Base-by-base conservation (phyloP, 2,329 filamentous ascomycete genomes). In the Dactylellina haptotyla region DNA sequence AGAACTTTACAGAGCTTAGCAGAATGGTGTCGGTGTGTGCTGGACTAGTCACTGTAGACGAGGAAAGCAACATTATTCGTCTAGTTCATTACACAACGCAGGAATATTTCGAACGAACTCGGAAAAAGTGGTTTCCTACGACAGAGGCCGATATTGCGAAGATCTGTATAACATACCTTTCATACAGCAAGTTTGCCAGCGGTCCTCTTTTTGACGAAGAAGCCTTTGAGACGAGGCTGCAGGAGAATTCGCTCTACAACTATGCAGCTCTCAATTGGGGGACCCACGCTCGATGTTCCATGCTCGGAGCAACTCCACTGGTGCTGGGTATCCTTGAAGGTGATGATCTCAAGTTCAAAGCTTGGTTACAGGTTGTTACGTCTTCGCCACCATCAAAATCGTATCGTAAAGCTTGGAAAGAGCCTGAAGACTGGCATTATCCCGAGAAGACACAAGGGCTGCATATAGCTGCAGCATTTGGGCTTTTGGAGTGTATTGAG, bases 31-130 rank as follows among this genome's bases (percentile, higher is more conserved):
- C 65, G 2, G 72, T 77, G 3, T 80, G 78, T 48, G 75, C 66
- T 50, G 77, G 78, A 5, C 69, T 80, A 39, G 76, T 80, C 28
- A 77, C 64, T 12, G 59, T 80, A 10, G 78, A 80, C 57, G 48
- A 77, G 32, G 71, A 76, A 45, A 79, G 74, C 25, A 25, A 71
- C 1, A 77, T 75, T n/a, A 75, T 80, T 16, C 71, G 76, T 2
- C 72, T 80, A 37, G 76, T 79, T 8, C 78, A 80, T 59, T 78
- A 78, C 43, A 79, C 79, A n/a, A 75, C 76, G 5, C 76, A 80
- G 45, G 77, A 80, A 67, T 80, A 78, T 56, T 76, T 80, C 16
- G 50, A 56, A 37, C 37, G 41, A 20, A 62, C n/a, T 8, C 34
- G 45, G 32, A 2, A 18, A 18, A 16, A 3, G 2, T 62, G 39